Evolutionary conservation across 2,329 filamentous ascomycete genomes (phyloP).

Genomic region (Claviceps africana): DNA sequence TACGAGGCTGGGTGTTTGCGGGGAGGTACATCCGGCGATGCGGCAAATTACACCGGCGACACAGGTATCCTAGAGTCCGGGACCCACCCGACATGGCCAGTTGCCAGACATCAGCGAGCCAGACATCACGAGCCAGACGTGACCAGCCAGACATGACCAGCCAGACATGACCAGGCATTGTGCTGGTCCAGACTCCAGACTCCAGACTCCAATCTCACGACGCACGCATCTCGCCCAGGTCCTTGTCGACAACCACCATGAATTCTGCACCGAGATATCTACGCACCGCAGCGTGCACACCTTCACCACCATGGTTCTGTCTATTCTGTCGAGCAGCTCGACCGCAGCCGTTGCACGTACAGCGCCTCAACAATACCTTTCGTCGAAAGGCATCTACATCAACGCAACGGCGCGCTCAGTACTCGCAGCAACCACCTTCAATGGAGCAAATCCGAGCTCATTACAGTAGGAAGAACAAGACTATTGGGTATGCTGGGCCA

Average conservation of each 20-base stretch:
- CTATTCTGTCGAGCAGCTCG: slow-evolving; percentile 23
- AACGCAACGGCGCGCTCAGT: slow-evolving; percentile 11
- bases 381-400: slow-evolving; percentile 20
- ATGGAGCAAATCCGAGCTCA: slow-evolving; percentile 53
- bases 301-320: slow-evolving; percentile 21
- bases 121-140: background rate
- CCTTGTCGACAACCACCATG: slow-evolving; percentile 13
- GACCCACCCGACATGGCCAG: background rate
- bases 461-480: slow-evolving; percentile 54
- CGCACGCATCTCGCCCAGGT: background rate
- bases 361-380: slow-evolving; percentile 10
- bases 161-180: background rate
- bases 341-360: slow-evolving; percentile 11
- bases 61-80: background rate
- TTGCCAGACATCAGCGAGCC: background rate
- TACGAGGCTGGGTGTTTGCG: background rate
- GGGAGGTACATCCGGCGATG: background rate
- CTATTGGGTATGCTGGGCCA: slow-evolving; percentile 28
- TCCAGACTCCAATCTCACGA: background rate
- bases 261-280: slow-evolving; percentile 23
- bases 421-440: slow-evolving; percentile 16
- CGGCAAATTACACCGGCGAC: background rate
- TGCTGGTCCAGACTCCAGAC: background rate
- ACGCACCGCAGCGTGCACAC: slow-evolving; percentile 16
- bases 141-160: background rate